Percentiles rank a stretch among this genome's conserved stretches.
phyloP scores from a whole-genome alignment of 2,329 filamentous ascomycete genomes.

The Fusarium cicatricum region DNA sequence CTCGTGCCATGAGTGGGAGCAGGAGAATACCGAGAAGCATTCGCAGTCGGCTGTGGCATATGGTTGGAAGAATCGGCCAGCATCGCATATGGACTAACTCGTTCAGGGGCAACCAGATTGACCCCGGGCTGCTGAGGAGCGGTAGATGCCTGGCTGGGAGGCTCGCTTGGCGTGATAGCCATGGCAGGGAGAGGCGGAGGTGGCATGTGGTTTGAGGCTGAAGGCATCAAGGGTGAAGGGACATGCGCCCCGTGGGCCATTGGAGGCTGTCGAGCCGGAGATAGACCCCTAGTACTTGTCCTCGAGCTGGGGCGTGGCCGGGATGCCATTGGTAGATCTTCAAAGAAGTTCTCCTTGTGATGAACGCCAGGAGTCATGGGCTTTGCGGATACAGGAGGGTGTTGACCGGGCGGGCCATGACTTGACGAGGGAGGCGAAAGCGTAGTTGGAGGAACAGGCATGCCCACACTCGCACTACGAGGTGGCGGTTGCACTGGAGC shows the following conservation, averaged over 20 bases:
- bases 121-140: constrained; percentile 37
- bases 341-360: constrained; percentile 72
- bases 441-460: constrained; percentile 41
- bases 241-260: constrained; percentile 35
- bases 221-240: constrained; percentile 40
- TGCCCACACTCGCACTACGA: constrained; percentile 68
- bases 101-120: constrained; percentile 62
- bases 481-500: constrained; percentile 54
- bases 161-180: constrained; percentile 18
- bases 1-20: constrained; percentile 53
- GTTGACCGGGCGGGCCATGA: constrained; percentile 43
- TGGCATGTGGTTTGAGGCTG: constrained; percentile 30
- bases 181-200: constrained; percentile 26
- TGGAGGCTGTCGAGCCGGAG: constrained; percentile 51
- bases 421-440: constrained; percentile 48
- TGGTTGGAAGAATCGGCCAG: constrained; percentile 49
- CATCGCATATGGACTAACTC: constrained; percentile 61
- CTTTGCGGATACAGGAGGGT: constrained; percentile 46
- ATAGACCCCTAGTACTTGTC: constrained; percentile 55
- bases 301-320: constrained; percentile 69
- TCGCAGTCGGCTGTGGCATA: constrained; percentile 46
- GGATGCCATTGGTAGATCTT: constrained; percentile 73
- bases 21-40: constrained; percentile 68
- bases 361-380: constrained; percentile 47
- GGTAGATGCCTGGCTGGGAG: constrained; percentile 14